A percentile compares a stretch with the other conserved stretches of the same genome.
These are phyloP conservation scores for Anacardium occidentale DNA, from an alignment of 345 rosid species.

Conservation along the genomic window DNA sequence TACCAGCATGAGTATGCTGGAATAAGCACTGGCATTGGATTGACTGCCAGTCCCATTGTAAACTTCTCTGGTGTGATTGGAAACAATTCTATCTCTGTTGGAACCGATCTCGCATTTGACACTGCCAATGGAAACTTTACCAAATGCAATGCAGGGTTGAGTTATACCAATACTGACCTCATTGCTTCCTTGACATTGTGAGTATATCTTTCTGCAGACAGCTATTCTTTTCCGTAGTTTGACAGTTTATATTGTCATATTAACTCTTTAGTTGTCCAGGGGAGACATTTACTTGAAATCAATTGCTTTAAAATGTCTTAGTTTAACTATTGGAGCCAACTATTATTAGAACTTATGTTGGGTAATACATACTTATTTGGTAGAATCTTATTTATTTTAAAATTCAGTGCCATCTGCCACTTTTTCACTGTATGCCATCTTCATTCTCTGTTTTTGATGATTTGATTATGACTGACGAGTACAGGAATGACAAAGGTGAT, in stretches of 20 bases:
- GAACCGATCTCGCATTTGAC: constrained; percentile 85
- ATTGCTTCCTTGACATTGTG: constrained; percentile 78
- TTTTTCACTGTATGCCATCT: background rate
- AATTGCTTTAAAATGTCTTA: background rate
- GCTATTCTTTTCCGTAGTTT: background rate
- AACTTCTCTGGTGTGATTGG: constrained; percentile 94
- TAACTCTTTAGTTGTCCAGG: background rate
- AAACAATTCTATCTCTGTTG: constrained; percentile 51
- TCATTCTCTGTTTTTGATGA: too few species aligned
- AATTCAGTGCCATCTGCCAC: background rate
- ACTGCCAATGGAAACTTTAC: constrained; percentile 73
- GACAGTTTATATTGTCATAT: background rate
- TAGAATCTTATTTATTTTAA: background rate
- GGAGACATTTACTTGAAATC: background rate
- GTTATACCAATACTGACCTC: constrained; percentile 64
- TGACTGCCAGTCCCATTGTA: constrained; percentile 77
- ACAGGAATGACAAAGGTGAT: constrained; percentile 73
- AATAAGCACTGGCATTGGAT: constrained; percentile 75
- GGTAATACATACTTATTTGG: too few species aligned
- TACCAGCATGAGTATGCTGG: constrained; percentile 91
- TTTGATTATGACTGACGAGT: too few species aligned
- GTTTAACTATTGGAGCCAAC: background rate
- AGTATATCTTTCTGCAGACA: constrained; percentile 29
- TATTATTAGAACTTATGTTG: background rate
- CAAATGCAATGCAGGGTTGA: constrained; percentile 72